Base-by-base conservation (phyloP, 73 alveolate genomes). In the Paramecium sexaurelia region DNA sequence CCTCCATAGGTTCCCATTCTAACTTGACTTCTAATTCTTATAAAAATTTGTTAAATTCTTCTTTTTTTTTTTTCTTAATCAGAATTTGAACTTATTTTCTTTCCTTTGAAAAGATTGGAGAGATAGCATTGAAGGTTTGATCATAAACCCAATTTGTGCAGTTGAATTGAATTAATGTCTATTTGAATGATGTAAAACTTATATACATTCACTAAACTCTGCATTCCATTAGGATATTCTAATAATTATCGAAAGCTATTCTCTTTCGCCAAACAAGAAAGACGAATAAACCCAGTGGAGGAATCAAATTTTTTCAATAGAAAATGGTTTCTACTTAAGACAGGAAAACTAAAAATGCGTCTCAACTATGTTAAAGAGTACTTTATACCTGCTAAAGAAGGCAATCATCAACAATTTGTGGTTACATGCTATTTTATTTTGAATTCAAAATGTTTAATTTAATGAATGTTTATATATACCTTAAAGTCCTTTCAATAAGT, bases 271-370 rank as follows among this genome's bases (percentile, higher is more conserved):
- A 73, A 39, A 3, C 87, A 73, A 20, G 36, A 36, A 1, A 73
- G 17, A 0, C 37, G 55, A 27, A 73, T 36, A 36, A 17, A 33
- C 20, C 55, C 55, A 6, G 36, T 33, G 6, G 33, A 15, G 36
- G 55, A 22, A 73, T 73, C 87, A 20, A 73, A 33, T 73, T 37
- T 73, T 36, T 73, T 73, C 87, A 73, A 73, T 36, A 73, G 87
- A 39, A 73, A 73, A 73, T 73, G 17, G 57, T 73, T 73, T 39
- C 57, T 73, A 39, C 87, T 36, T 73, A 73, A 39, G 55, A 73
- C 66, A 35, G 55, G 55, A 39, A 73, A 73, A 36, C 66, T 36
- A n/a, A 73, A 36, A 61, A 61, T 61, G 47, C 43, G 83, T 61
- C 83, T 61, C 27, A 61, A 26, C 83, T 61, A 61, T 13, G 22